Conservation (phyloP, 176 grass and related monocot species). For the Lolium perenne region DNA sequence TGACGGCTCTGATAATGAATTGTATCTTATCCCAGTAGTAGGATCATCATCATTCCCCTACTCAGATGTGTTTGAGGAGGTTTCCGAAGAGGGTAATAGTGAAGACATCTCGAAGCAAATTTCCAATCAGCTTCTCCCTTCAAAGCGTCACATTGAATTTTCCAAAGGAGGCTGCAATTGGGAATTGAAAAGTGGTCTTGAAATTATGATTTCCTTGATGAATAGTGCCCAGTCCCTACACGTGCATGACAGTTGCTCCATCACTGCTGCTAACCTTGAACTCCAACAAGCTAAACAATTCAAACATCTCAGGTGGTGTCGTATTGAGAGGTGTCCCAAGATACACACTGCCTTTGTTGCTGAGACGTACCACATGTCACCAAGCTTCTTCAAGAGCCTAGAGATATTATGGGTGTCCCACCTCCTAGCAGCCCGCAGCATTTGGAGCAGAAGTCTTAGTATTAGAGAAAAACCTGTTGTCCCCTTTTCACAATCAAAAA, state of each 20-base stretch:
- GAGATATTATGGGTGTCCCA: background rate
- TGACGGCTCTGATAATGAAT: background rate
- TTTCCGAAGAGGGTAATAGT: background rate
- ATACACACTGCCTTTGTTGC: background rate
- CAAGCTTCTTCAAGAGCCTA: accelerated
- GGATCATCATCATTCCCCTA: background rate
- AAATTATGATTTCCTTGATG: background rate
- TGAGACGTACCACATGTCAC: accelerated
- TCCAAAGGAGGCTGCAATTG: background rate
- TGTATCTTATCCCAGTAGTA: background rate
- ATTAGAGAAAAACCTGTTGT: too few relatives aligned
- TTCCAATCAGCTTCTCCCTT: background rate
- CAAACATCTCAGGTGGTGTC: background rate
- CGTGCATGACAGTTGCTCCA: background rate
- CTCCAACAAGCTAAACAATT: accelerated
- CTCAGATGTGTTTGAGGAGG: background rate
- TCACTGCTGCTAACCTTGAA: background rate
- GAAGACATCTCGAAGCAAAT: background rate
- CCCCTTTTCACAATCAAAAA: too few relatives aligned
- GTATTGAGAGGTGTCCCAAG: background rate
- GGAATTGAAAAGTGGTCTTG: background rate
- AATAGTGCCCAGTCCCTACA: background rate
- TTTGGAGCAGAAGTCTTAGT: background rate
- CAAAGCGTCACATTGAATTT: background rate
- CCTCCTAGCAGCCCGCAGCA: background rate